These are phyloP conservation scores for Artomyces pyxidatus DNA, from an alignment of 768 basidiomycete species.

Conservation along the genomic window DNA sequence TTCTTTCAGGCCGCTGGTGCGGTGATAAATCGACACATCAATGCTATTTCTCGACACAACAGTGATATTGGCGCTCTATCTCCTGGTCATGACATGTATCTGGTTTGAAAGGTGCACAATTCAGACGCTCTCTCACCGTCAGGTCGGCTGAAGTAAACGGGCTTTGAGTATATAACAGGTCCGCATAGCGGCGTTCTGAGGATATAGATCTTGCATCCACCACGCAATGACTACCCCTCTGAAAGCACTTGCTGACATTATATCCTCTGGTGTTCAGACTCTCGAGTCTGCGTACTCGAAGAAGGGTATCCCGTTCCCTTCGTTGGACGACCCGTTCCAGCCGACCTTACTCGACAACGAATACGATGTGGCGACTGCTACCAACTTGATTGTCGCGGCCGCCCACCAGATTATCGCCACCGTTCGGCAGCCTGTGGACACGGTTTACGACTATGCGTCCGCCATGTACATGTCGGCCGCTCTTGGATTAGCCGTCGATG, in stretches of 20 bases:
- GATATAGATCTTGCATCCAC: not conserved
- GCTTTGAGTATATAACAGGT: not conserved
- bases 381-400: constrained; percentile 1
- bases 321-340: constrained; percentile 1
- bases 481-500: not conserved
- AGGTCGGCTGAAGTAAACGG: too few species aligned
- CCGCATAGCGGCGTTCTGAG: not conserved
- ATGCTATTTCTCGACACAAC: too few species aligned
- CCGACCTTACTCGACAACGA: not conserved
- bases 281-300: constrained; percentile 1
- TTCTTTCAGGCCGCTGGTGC: too few species aligned
- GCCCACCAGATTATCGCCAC: constrained; percentile 6
- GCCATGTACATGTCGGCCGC: constrained; percentile 3
- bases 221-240: not conserved
- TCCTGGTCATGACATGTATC: too few species aligned
- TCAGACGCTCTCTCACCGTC: too few species aligned
- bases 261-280: not conserved
- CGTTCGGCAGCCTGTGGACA: constrained; percentile 1
- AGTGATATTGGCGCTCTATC: too few species aligned
- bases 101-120: too few species aligned
- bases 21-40: too few species aligned
- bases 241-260: not conserved
- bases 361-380: not conserved
- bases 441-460: not conserved
- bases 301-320: not conserved